Evolutionary conservation across 352 stramenopile genomes (phyloP).

Genomic region (Globisporangium nunn): DNA sequence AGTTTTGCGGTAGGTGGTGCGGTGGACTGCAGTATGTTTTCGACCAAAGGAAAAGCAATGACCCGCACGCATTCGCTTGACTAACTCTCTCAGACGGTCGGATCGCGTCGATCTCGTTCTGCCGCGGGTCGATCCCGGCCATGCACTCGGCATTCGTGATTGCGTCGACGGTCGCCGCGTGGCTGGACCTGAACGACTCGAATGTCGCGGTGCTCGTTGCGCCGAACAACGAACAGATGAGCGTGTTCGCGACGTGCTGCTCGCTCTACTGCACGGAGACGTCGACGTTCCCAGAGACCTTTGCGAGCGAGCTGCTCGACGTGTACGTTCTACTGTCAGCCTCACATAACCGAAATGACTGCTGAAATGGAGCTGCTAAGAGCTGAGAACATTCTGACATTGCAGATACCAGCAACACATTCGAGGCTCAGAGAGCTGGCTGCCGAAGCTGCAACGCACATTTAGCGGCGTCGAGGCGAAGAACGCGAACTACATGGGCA

Average conservation of each 20-base stretch:
- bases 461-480: slow-evolving; percentile 67
- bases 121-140: slow-evolving; percentile 58
- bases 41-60: no score
- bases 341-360: no score
- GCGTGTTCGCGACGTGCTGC: slow-evolving; percentile 82
- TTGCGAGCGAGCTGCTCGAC: slow-evolving; percentile 63
- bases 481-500: slow-evolving; percentile 60
- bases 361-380: no score
- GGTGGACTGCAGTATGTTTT: background rate
- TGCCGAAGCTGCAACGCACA: slow-evolving; percentile 65
- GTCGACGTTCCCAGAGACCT: slow-evolving; percentile 56
- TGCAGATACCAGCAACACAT: slow-evolving; percentile 57
- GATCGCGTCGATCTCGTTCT: slow-evolving; percentile 77
- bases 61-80: background rate
- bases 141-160: slow-evolving; percentile 85
- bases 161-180: slow-evolving; percentile 73
- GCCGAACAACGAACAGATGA: slow-evolving; percentile 85
- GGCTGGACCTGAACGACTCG: slow-evolving; percentile 66
- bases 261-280: slow-evolving; percentile 73
- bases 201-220: slow-evolving; percentile 79
- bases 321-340: slow-evolving; percentile 26
- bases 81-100: slow-evolving; percentile 44
- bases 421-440: slow-evolving; percentile 65
- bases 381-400: no score
- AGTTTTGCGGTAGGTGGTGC: slow-evolving; percentile 66